Percentiles rank a stretch among this genome's conserved stretches.
Evolutionary conservation across 129 eudicot genomes (phyloP).

Genomic region (Solidago caesia): DNA sequence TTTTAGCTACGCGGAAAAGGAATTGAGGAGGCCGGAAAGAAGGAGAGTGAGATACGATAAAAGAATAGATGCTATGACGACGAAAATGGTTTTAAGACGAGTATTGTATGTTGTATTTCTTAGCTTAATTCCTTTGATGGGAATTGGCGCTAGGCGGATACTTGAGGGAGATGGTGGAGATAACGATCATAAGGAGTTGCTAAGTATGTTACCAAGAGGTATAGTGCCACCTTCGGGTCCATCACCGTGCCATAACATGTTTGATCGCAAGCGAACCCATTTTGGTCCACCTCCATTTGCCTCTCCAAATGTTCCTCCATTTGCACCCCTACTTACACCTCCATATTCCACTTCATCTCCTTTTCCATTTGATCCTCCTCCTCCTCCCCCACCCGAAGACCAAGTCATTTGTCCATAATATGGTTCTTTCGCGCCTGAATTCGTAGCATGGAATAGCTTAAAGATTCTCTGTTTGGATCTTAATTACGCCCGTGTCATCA

Average conservation of each 20-base stretch:
- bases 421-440: conserved; percentile 3
- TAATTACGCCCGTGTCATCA: conserved; percentile 1
- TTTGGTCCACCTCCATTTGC: conserved; percentile 8
- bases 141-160: conserved; percentile 8
- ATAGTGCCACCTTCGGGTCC: conserved; percentile 69
- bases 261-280: conserved; percentile 34
- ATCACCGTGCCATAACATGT: conserved; percentile 53
- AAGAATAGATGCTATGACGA: neutral
- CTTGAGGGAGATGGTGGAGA: neutral
- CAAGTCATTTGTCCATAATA: conserved; percentile 30
- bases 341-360: conserved; percentile 12
- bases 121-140: neutral
- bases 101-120: neutral
- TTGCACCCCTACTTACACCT: conserved; percentile 16
- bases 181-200: neutral
- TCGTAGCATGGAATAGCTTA: neutral
- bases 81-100: conserved; percentile 10
- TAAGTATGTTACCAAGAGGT: conserved; percentile 51
- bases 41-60: neutral
- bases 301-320: conserved; percentile 15
- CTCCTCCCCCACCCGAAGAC: conserved; percentile 37
- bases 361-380: conserved; percentile 32
- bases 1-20: conserved; percentile 11
- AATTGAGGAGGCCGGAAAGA: neutral
- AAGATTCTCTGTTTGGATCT: neutral